phyloP scores from a whole-genome alignment of 768 basidiomycete species.

The Chlorophyllum brunneum region DNA sequence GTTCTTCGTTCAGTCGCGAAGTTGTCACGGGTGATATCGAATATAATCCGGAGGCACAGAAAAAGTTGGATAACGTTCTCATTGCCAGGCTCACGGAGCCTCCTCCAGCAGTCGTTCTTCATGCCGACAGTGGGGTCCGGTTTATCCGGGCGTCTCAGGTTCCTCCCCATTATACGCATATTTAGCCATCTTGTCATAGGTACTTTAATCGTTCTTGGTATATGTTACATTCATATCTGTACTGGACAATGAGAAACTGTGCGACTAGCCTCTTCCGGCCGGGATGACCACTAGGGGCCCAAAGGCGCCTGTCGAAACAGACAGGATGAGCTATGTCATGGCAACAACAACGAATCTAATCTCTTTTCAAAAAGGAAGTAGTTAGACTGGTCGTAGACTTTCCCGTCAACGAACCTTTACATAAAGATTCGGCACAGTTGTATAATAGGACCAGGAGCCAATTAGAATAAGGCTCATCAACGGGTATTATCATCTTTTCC shows the following conservation, averaged over 20 bases:
- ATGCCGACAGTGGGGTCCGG: conserved; percentile 6
- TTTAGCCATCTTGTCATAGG: neutral
- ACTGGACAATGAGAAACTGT: neutral
- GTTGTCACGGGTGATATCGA: conserved; percentile 11
- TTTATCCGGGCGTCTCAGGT: neutral
- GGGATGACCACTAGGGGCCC: too few relatives aligned
- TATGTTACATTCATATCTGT: too few relatives aligned
- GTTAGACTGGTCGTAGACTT: too few relatives aligned
- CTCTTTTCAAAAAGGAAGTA: too few relatives aligned
- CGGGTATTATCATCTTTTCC: neutral
- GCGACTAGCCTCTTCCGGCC: too few relatives aligned
- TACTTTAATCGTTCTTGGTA: neutral
- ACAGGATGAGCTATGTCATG: too few relatives aligned
- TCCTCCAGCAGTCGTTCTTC: neutral
- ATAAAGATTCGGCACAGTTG: neutral
- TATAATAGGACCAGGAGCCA: neutral
- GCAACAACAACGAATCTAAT: too few relatives aligned
- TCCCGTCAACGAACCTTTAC: neutral
- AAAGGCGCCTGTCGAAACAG: too few relatives aligned
- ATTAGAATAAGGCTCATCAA: too few relatives aligned
- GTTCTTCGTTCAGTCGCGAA: conserved; percentile 8
- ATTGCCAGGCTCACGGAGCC: neutral
- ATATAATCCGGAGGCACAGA: conserved; percentile 9
- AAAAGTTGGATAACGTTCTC: neutral
- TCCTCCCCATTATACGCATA: conserved; percentile 3